Base-by-base conservation (phyloP, 108 stramenopile genomes). In the Cyclotella choctawhatcheeana region DNA sequence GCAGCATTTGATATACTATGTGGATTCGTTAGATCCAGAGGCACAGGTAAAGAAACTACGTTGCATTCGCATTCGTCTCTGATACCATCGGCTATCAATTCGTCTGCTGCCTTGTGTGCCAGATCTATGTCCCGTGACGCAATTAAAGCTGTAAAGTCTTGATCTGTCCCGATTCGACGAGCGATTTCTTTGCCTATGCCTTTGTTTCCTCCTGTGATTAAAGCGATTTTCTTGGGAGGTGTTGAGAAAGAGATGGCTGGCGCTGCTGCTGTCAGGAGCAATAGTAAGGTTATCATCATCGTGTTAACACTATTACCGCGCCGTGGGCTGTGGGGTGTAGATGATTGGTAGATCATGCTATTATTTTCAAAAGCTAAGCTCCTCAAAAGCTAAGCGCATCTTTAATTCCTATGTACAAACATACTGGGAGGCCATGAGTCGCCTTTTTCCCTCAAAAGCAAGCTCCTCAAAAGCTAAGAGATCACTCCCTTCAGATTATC, bases 101-200 rank as follows among this genome's bases (percentile, higher is more conserved):
- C 82, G 24, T 82, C 50, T 2, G 71, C 83, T 5, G 85, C 85
- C 43, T 44, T 12, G 26, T 37, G 44, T 12, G 82, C 85, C 26
- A 84, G 58, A 24, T 61, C 66, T 44, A 77, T 65, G 44, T 86
- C 44, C 0, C 85, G 65, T 45, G 82, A 69, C 31, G 80, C 85
- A 25, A 86, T 70, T 65, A 86, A 51, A 67, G 55, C 69, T 16
- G 71, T 54, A 58, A 73, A 81, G 29, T 64, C 84, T 13, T 77
- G 66, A 8, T 81, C 82, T 24, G 53, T 69, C 12, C 68, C 78
- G 26, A 87, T 55, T 26, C 67, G 54, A 13, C 82, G 64, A 14
- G 82, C 82, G n/a, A 85, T 87, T 55, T 87, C 84, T 64, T 83
- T 84, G 32, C 84, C 84, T 16, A 85, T 85, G 34, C 86, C 86